These are phyloP conservation scores for Candida ulmi DNA, from an alignment of 805 yeast species.

Conservation along the genomic window DNA sequence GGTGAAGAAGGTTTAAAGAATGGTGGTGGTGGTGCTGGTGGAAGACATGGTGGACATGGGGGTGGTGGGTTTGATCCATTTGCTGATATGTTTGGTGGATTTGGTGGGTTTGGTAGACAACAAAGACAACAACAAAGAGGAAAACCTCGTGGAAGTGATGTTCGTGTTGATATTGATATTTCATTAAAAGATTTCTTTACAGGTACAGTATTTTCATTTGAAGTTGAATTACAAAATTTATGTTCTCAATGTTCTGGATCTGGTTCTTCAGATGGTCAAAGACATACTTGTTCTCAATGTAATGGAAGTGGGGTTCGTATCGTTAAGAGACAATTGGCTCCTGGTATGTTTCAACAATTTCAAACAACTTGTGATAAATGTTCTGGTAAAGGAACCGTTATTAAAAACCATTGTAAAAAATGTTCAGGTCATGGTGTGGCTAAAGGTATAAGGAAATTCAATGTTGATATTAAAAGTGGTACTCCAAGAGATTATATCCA, in stretches of 20 bases:
- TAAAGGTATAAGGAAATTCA: constrained; percentile 49
- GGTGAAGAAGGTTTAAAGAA: constrained; percentile 72
- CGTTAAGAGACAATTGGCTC: constrained; percentile 72
- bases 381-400: constrained; percentile 67
- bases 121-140: constrained; percentile 28
- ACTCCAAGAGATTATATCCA: constrained; percentile 53
- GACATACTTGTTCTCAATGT: constrained; percentile 62
- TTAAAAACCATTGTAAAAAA: constrained; percentile 54
- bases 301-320: constrained; percentile 67
- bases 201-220: constrained; percentile 61
- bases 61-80: constrained; percentile 58
- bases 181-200: constrained; percentile 60
- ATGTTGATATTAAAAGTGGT: constrained; percentile 66
- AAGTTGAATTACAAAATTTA: constrained; percentile 61
- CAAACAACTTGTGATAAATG: constrained; percentile 78
- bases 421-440: constrained; percentile 72
- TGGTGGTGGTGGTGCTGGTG: constrained; percentile 44
- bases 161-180: constrained; percentile 50
- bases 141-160: constrained; percentile 55
- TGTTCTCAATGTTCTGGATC: constrained; percentile 79
- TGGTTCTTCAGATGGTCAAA: constrained; percentile 78
- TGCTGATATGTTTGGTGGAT: constrained; percentile 49
- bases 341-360: constrained; percentile 84
- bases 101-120: constrained; percentile 25
- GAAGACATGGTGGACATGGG: constrained; percentile 16